phyloP scores from a whole-genome alignment of 805 yeast species.

The Saccharomyces jurei region DNA sequence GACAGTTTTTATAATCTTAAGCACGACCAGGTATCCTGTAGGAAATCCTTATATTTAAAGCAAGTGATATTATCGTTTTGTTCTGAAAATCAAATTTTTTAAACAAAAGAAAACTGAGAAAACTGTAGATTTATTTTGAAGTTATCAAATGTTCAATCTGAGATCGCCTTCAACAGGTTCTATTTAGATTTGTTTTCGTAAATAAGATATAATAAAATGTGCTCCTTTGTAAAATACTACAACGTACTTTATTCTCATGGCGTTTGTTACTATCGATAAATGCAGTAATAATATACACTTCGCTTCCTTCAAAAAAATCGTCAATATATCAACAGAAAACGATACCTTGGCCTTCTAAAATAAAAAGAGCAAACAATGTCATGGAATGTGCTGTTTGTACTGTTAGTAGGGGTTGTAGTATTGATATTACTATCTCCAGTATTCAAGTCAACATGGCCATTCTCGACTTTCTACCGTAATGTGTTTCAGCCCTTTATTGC shows the following conservation, averaged over 20 bases:
- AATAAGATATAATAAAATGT: neutral
- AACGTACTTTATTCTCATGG: neutral
- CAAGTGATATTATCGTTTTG: no score
- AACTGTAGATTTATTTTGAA: no score
- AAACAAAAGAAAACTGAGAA: neutral
- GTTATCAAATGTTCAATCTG: neutral
- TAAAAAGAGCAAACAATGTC: neutral
- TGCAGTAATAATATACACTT: neutral
- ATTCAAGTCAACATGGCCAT: constrained; percentile 12
- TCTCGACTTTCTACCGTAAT: constrained; percentile 19
- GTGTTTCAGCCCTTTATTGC: constrained; percentile 22
- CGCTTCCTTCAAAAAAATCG: neutral
- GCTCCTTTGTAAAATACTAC: neutral
- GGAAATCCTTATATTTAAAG: no score
- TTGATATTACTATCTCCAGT: constrained; percentile 24
- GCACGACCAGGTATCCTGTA: no score
- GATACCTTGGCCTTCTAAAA: neutral
- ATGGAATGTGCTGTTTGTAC: constrained; percentile 1
- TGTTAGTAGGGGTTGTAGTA: constrained; percentile 7
- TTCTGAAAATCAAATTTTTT: neutral
- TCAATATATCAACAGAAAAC: neutral
- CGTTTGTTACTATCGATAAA: neutral
- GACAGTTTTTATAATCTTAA: neutral
- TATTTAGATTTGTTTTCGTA: neutral
- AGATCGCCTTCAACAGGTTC: neutral